Evolutionary conservation across 2,329 filamentous ascomycete species (phyloP).

Genomic region (Penicillium nordicum): DNA sequence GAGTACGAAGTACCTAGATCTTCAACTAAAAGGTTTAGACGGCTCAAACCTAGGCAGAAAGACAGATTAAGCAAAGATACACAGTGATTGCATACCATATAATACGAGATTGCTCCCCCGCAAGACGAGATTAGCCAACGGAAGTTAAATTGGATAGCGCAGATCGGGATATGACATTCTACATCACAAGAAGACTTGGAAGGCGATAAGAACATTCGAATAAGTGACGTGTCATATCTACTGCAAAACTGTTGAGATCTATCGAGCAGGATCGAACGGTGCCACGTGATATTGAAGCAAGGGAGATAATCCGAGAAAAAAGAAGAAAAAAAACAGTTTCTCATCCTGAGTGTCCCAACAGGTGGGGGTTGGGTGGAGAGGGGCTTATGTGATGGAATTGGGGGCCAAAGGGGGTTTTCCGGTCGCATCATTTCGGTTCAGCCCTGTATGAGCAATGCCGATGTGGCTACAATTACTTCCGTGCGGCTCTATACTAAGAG

Average conservation of each 20-base stretch:
- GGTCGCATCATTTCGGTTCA: constrained; percentile 2
- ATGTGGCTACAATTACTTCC: neutral
- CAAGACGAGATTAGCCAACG: neutral
- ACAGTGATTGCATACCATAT: neutral
- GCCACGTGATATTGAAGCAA: constrained; percentile 3
- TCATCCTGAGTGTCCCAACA: neutral
- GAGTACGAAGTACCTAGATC: neutral
- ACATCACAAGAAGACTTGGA: neutral
- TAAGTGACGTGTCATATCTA: neutral
- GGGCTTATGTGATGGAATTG: neutral
- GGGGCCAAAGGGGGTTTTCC: neutral
- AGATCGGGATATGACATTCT: neutral
- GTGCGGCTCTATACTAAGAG: neutral
- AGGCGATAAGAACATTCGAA: constrained; percentile 4
- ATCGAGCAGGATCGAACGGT: constrained; percentile 1
- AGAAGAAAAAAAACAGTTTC: neutral
- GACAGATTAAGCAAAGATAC: constrained; percentile 4
- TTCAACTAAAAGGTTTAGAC: neutral
- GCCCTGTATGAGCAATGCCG: constrained; percentile 2
- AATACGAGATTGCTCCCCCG: constrained; percentile 3
- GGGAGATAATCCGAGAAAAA: neutral
- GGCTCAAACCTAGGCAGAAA: neutral
- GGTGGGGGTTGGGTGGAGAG: no score
- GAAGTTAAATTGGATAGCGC: constrained; percentile 6
- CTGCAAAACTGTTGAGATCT: constrained; percentile 1